Percentiles rank a stretch among this genome's conserved stretches.
These are phyloP conservation scores for Anethum foeniculum DNA, from an alignment of 140 eudicot genomes.

Conservation along the genomic window DNA sequence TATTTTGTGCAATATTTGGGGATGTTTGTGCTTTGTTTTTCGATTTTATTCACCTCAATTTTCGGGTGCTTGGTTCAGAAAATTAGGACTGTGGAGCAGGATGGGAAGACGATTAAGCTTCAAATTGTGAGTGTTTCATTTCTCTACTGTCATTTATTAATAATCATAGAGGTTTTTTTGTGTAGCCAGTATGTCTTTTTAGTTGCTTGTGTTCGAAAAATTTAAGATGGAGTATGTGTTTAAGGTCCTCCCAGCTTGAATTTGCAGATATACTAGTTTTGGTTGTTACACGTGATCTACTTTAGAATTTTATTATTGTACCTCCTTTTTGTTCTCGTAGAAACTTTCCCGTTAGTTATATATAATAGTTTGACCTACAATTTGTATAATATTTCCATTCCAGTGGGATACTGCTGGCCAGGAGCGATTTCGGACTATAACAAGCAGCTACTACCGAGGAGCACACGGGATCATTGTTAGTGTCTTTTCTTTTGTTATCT, in stretches of 20 bases:
- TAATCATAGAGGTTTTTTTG: neutral
- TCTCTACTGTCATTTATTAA: neutral
- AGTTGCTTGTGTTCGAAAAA: neutral
- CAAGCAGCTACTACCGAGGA: slow-evolving; percentile 79
- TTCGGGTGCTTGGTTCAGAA: neutral
- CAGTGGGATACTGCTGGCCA: slow-evolving; percentile 88
- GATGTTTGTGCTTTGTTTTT: neutral
- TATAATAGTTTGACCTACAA: neutral
- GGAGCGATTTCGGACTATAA: slow-evolving; percentile 72
- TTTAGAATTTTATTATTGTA: no score
- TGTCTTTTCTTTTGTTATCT: neutral
- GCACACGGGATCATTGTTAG: slow-evolving; percentile 81
- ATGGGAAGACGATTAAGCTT: slow-evolving; percentile 65
- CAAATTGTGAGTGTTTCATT: slow-evolving; percentile 42
- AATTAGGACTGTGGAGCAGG: slow-evolving; percentile 41
- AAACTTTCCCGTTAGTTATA: neutral
- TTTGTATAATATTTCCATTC: neutral
- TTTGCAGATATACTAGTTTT: neutral
- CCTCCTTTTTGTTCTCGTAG: neutral
- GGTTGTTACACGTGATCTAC: neutral
- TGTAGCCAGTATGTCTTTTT: neutral
- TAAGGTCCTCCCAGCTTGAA: neutral
- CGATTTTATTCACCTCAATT: neutral
- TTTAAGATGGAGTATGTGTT: neutral
- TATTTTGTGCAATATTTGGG: neutral